Conservation (phyloP, 805 yeast species). For the Ogataea nonfermentans region DNA sequence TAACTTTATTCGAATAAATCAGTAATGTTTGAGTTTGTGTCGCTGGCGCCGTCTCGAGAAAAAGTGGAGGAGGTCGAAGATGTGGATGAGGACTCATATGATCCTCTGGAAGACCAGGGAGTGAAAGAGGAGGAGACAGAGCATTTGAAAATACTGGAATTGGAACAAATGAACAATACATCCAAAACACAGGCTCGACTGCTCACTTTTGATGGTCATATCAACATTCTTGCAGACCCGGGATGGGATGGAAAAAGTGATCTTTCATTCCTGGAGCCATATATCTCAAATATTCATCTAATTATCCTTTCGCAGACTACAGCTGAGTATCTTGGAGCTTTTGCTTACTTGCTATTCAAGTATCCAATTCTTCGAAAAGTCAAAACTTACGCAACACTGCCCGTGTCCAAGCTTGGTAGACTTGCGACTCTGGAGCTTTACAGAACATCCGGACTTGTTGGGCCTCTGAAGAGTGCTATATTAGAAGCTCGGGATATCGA, state of each 20-base stretch:
- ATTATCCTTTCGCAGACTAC: slow-evolving; percentile 88
- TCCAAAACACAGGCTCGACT: slow-evolving; percentile 35
- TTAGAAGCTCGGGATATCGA: slow-evolving; percentile 76
- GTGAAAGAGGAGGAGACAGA: slow-evolving; percentile 10
- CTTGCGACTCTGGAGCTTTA: slow-evolving; percentile 82
- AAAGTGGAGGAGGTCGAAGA: slow-evolving; percentile 11
- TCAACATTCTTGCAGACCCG: slow-evolving; percentile 66
- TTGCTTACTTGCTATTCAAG: slow-evolving; percentile 57
- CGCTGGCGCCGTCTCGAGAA: slow-evolving; percentile 19
- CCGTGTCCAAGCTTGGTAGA: slow-evolving; percentile 83
- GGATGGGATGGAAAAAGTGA: slow-evolving; percentile 63
- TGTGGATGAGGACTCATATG: slow-evolving; percentile 17
- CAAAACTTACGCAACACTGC: slow-evolving; percentile 85
- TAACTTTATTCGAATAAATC: too few relatives aligned
- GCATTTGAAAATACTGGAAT: background rate
- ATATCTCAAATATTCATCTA: slow-evolving; percentile 54
- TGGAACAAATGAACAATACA: slow-evolving; percentile 3
- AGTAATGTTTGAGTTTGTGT: slow-evolving; percentile 27
- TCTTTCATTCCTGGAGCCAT: slow-evolving; percentile 40
- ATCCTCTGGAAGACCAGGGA: slow-evolving; percentile 14
- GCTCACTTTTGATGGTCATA: slow-evolving; percentile 52
- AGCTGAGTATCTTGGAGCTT: slow-evolving; percentile 76
- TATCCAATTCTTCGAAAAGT: slow-evolving; percentile 60
- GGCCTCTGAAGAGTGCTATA: slow-evolving; percentile 58
- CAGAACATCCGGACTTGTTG: slow-evolving; percentile 67